These are phyloP conservation scores for Syzygium aqueum DNA, from an alignment of 345 rosid genomes.

Conservation along the genomic window DNA sequence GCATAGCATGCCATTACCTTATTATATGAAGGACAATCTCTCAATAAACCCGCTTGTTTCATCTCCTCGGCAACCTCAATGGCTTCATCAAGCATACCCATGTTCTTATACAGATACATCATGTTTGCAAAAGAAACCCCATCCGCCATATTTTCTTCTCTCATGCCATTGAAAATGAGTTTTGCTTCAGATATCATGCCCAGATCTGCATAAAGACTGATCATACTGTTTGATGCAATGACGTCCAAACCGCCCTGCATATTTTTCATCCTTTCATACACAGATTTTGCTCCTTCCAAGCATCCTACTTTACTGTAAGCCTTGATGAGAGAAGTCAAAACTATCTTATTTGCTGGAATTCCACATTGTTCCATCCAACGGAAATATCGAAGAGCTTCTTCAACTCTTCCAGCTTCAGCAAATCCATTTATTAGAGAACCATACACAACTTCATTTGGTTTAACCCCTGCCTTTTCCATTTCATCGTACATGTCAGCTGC, in stretches of 20 bases:
- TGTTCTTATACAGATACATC: slow-evolving; percentile 72
- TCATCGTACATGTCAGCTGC: slow-evolving; percentile 46
- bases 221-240: slow-evolving; percentile 71
- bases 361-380: slow-evolving; percentile 52
- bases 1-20: slow-evolving; percentile 71
- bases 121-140: slow-evolving; percentile 64
- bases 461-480: slow-evolving; percentile 54
- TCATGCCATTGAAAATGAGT: slow-evolving; percentile 42
- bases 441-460: slow-evolving; percentile 76
- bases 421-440: slow-evolving; percentile 84
- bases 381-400: slow-evolving; percentile 64
- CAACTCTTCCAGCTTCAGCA: slow-evolving; percentile 54
- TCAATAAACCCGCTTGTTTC: slow-evolving; percentile 56
- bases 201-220: slow-evolving; percentile 69
- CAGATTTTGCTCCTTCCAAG: slow-evolving; percentile 55
- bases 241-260: slow-evolving; percentile 62
- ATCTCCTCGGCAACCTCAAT: slow-evolving; percentile 80
- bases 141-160: slow-evolving; percentile 53
- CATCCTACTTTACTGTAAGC: slow-evolving; percentile 70
- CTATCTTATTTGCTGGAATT: slow-evolving; percentile 53
- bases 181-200: slow-evolving; percentile 72
- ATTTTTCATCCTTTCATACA: slow-evolving; percentile 56
- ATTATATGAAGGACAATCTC: slow-evolving; percentile 57
- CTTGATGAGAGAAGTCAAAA: slow-evolving; percentile 76
- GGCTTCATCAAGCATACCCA: slow-evolving; percentile 84